Evolutionary conservation across 805 yeast species (phyloP).

Genomic region (Yamadazyma takamatsuzukensis): DNA sequence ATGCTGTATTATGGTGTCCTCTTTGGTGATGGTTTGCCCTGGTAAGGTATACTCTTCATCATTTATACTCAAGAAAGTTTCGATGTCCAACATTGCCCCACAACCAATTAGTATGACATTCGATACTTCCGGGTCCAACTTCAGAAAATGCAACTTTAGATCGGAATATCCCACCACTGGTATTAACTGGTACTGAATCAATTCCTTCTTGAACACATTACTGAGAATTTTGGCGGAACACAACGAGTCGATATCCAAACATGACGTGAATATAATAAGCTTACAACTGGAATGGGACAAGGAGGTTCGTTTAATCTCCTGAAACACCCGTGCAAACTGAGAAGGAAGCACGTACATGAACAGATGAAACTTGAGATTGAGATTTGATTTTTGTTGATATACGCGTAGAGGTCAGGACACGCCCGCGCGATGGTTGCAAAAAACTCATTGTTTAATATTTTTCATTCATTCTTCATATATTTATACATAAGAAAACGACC

Average conservation of each 20-base stretch:
- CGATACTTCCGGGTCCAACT: conserved; percentile 69
- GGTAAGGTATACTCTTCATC: conserved; percentile 47
- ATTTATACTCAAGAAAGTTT: conserved; percentile 64
- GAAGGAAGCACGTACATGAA: conserved; percentile 73
- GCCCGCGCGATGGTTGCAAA: too few relatives aligned
- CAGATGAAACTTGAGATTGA: neutral
- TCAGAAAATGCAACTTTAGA: conserved; percentile 56
- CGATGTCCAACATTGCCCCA: conserved; percentile 89
- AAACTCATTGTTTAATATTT: too few relatives aligned
- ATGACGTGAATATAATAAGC: conserved; percentile 81
- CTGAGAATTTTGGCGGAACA: conserved; percentile 83
- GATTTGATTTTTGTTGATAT: too few relatives aligned
- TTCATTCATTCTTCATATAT: conserved; percentile 1
- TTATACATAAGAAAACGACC: conserved; percentile 32
- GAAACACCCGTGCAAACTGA: conserved; percentile 64
- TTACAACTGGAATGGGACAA: conserved; percentile 91
- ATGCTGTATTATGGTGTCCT: conserved; percentile 9
- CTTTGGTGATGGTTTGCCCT: conserved; percentile 5
- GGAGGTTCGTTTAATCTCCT: conserved; percentile 64
- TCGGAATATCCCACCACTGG: conserved; percentile 94
- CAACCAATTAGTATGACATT: conserved; percentile 84
- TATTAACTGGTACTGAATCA: conserved; percentile 81
- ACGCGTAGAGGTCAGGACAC: too few relatives aligned
- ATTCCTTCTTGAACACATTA: conserved; percentile 66
- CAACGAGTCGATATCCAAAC: conserved; percentile 85